Evolutionary conservation across 768 basidiomycete species (phyloP).

Genomic region (Lactarius trivialis): DNA sequence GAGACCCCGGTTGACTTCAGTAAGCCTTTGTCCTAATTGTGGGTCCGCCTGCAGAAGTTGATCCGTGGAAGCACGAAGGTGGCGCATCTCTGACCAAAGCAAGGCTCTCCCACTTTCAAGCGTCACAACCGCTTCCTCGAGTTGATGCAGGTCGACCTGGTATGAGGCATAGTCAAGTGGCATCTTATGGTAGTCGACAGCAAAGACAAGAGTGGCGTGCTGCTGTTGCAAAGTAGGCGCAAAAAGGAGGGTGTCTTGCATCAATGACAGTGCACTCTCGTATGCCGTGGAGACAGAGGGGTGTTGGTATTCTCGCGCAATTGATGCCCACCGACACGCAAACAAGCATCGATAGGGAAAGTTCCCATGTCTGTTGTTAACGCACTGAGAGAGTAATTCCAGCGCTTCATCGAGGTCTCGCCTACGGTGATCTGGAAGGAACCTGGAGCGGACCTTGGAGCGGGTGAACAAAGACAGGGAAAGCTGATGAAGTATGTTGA

Average conservation of each 20-base stretch:
- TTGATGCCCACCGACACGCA: neutral
- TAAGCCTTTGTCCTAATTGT: neutral
- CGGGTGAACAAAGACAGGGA: neutral
- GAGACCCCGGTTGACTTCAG: neutral
- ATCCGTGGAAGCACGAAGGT: neutral
- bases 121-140: no score
- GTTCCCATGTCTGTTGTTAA: neutral
- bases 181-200: no score
- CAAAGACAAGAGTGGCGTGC: no score
- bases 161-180: no score
- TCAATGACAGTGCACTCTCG: no score
- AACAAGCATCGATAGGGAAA: neutral
- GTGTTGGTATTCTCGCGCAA: neutral
- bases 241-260: no score
- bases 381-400: neutral
- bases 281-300: no score
- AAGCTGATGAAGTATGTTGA: neutral
- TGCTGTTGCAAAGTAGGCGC: no score
- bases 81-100: no score
- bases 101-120: no score
- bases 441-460: neutral
- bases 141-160: no score
- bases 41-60: neutral
- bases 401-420: neutral
- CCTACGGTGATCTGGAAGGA: neutral